These are phyloP conservation scores for Globisporangium mamillatum DNA, from an alignment of 352 stramenopile species.

Conservation along the genomic window DNA sequence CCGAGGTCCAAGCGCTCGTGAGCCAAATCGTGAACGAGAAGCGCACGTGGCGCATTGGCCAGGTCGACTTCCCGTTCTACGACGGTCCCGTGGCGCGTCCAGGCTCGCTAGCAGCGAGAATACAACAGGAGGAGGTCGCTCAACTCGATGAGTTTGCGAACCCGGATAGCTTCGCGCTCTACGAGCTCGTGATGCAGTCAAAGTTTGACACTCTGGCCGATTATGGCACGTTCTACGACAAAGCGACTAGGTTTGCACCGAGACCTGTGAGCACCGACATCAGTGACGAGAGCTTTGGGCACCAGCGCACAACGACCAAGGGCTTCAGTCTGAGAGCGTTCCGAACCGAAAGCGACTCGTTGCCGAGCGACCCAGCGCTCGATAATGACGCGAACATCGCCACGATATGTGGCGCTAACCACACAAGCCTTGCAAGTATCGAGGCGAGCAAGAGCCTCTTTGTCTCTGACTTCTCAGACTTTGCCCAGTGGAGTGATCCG, in stretches of 20 bases:
- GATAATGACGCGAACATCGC: conserved; percentile 22
- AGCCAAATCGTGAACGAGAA: conserved; percentile 28
- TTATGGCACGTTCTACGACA: conserved; percentile 1
- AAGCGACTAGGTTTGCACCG: conserved; percentile 1
- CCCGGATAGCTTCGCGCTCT: not conserved
- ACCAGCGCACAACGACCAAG: conserved; percentile 33
- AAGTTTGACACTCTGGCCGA: not conserved
- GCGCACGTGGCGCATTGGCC: conserved; percentile 25
- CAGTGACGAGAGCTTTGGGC: conserved; percentile 35
- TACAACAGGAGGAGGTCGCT: conserved; percentile 23
- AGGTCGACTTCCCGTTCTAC: conserved; percentile 24
- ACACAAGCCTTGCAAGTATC: conserved; percentile 20
- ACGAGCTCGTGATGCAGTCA: not conserved
- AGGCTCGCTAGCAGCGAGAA: conserved; percentile 20
- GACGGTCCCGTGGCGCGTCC: conserved; percentile 24
- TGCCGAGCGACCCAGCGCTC: conserved; percentile 25
- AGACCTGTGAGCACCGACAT: conserved; percentile 28
- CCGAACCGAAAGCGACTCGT: conserved; percentile 7
- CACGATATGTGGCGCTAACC: conserved; percentile 24
- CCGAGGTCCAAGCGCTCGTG: conserved; percentile 23
- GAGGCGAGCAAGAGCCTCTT: conserved; percentile 26
- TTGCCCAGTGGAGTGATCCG: conserved; percentile 27
- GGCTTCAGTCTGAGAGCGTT: conserved; percentile 34
- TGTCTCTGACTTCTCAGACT: conserved; percentile 30
- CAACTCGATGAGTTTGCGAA: conserved; percentile 15